Base-by-base conservation (phyloP, 1,284 basidiomycete species). In the Irpex rosettiformis region DNA sequence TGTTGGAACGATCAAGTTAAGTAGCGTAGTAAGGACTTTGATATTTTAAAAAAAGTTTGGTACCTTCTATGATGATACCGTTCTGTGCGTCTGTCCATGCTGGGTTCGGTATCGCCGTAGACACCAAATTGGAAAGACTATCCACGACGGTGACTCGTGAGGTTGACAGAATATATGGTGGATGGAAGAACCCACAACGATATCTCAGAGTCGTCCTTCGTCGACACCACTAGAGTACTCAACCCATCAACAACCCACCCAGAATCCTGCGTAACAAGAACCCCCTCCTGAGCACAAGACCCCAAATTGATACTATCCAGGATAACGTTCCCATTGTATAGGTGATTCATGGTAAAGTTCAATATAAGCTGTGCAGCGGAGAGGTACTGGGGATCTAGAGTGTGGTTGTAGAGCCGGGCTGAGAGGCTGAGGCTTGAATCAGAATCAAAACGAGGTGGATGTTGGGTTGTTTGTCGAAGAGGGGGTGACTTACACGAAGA, bases 51-150 rank as follows among this genome's bases (percentile, higher is more conserved):
- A n/a, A 37, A 37, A 11, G 33, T 16, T 11, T 16, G 10, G 33
- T 49, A 56, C 55, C 55, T 56, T 49, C 55, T 22, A 51, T 51
- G 18, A 29, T 22, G 43, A 55, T 37, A 37, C 43, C 55, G 47
- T 51, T 28, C 16, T 24, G 8, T 2, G 45, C 43, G 18, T 24
- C 11, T n/a, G 43, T 56, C 43, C 45, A 51, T 8, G 10, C 43
- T 11, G 13, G 11, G 47, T 28, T 49, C 11, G 42, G 55, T 18
- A 56, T 27, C 13, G 45, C 21, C 24, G 55, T 30, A 6, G 55
- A 48, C 28, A 56, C 49, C 7, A 56, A 28, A n/a, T 13, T 16
- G 6, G n/a, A 16, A 5, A 56, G 25, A 37, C 55, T 56, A 16
- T 4, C 3, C 11, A 10, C 11, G 3, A n/a, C 21, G 4, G 5